A percentile compares a stretch with the other conserved stretches of the same genome.
Conservation (phyloP, 179 eudicot species). For the Spergularia azorica region DNA sequence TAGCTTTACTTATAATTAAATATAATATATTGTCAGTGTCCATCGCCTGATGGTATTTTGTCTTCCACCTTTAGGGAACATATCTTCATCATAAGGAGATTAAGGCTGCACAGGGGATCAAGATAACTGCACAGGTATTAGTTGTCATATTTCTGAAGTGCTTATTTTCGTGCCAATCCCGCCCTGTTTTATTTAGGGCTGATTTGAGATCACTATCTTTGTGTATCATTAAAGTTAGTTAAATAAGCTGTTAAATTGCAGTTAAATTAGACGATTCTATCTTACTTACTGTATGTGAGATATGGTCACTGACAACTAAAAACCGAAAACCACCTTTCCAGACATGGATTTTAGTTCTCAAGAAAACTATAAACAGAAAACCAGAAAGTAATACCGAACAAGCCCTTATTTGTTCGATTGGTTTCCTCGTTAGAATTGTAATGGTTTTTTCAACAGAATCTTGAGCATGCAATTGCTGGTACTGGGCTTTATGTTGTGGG, state of each 20-base stretch:
- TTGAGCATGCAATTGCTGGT: slow-evolving; percentile 97
- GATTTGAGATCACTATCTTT: too few species aligned
- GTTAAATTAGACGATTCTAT: too few species aligned
- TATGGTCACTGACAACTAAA: too few species aligned
- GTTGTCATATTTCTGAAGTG: neutral
- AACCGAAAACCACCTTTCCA: too few species aligned
- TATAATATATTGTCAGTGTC: neutral
- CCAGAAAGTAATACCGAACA: too few species aligned
- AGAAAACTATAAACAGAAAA: too few species aligned
- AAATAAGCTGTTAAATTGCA: too few species aligned
- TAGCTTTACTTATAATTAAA: too few species aligned
- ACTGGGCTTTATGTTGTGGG: slow-evolving; percentile 81
- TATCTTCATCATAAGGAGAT: slow-evolving; percentile 90
- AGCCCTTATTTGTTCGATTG: neutral
- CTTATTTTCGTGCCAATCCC: neutral
- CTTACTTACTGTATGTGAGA: too few species aligned
- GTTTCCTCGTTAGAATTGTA: neutral
- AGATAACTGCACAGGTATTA: slow-evolving; percentile 88
- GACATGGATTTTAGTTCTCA: too few species aligned
- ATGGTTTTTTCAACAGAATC: slow-evolving; percentile 52
- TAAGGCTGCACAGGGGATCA: slow-evolving; percentile 98
- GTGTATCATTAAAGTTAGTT: too few species aligned
- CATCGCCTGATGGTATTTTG: neutral
- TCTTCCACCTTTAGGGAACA: slow-evolving; percentile 56
- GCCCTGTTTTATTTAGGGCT: too few species aligned